Conservation (phyloP, 2,329 filamentous ascomycete genomes). For the Calonectria crousiana region DNA sequence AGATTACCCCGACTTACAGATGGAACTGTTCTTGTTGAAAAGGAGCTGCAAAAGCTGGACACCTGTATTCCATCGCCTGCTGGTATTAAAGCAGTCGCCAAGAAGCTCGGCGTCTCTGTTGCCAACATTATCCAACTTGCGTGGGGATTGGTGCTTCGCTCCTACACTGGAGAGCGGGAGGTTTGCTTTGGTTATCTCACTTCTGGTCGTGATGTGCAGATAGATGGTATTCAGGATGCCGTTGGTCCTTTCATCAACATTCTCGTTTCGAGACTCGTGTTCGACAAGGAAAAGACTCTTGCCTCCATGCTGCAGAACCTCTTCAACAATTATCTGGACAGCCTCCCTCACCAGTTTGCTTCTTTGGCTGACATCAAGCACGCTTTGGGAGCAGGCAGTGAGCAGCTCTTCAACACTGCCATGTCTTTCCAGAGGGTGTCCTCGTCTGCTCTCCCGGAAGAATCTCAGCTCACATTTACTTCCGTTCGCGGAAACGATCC, state of each 20-base stretch:
- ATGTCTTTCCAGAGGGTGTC: slow-evolving; percentile 6
- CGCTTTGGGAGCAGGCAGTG: not conserved
- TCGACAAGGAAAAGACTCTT: not conserved
- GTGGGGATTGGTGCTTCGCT: not conserved
- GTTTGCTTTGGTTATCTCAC: slow-evolving; percentile 1
- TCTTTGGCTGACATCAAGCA: slow-evolving; percentile 2
- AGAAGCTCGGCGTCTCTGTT: not conserved
- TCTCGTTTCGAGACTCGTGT: not conserved
- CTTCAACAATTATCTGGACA: not conserved
- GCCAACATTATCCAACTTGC: slow-evolving; percentile 1
- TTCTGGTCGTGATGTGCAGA: not conserved
- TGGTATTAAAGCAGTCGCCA: not conserved
- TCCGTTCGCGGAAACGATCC: not conserved
- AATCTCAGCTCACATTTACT: not conserved
- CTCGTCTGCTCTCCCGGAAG: not conserved
- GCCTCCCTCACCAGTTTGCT: slow-evolving; percentile 1
- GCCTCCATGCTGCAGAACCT: not conserved
- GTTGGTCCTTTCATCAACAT: not conserved
- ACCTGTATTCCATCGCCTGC: not conserved
- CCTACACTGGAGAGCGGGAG: not conserved
- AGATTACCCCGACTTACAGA: slow-evolving; percentile 35
- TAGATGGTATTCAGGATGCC: not conserved
- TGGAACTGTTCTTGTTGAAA: not conserved
- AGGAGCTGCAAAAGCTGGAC: not conserved
- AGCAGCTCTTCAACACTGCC: not conserved